These are phyloP conservation scores for Aspergillus sp. DNA, from an alignment of 2,329 filamentous ascomycete species.

Conservation along the genomic window DNA sequence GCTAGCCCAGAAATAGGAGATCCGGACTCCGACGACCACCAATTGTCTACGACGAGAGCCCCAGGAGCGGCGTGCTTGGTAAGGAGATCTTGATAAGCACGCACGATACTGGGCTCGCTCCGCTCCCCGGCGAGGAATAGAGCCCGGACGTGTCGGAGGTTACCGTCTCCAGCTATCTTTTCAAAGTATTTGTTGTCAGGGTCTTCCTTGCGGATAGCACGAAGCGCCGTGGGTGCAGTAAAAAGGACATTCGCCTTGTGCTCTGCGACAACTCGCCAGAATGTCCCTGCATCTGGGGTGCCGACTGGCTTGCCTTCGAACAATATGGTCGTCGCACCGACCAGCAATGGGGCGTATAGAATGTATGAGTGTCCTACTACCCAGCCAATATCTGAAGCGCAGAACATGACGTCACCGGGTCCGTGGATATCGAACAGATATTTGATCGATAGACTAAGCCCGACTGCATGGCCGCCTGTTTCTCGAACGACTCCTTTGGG, in stretches of 20 bases:
- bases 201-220: constrained; percentile 85
- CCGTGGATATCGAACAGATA: constrained; percentile 82
- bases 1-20: constrained; percentile 68
- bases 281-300: constrained; percentile 80
- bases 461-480: constrained; percentile 83
- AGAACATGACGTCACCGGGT: constrained; percentile 79
- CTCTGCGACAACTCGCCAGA: constrained; percentile 84
- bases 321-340: constrained; percentile 80
- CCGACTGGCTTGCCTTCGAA: constrained; percentile 95
- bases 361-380: constrained; percentile 86
- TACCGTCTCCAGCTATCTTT: constrained; percentile 64
- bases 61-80: constrained; percentile 62
- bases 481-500: constrained; percentile 83
- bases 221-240: constrained; percentile 82
- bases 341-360: constrained; percentile 80
- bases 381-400: constrained; percentile 88
- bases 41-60: constrained; percentile 67
- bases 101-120: constrained; percentile 82
- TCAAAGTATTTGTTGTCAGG: constrained; percentile 68
- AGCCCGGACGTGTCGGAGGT: constrained; percentile 68
- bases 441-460: constrained; percentile 75
- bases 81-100: constrained; percentile 75
- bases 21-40: constrained; percentile 72
- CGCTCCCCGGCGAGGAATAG: constrained; percentile 87
- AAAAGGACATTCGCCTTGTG: constrained; percentile 82